Percentiles rank a stretch among this genome's conserved stretches.
Evolutionary conservation across 257 asterid species (phyloP).

Genomic region (Jaltomata sinuosa): DNA sequence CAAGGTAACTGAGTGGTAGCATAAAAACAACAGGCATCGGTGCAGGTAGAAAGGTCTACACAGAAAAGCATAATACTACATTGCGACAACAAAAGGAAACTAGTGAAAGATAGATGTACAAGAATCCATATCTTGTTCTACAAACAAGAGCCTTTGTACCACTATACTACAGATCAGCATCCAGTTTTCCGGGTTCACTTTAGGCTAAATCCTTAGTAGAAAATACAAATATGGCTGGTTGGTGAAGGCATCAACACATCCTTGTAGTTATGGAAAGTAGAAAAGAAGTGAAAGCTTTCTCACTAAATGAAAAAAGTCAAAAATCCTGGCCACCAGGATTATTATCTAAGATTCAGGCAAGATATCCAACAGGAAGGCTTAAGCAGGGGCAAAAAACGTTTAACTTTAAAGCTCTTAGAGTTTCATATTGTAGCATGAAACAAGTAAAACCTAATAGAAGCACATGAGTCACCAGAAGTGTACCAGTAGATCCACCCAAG

Average conservation of each 20-base stretch:
- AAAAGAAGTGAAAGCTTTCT: not conserved
- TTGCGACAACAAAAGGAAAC: not conserved
- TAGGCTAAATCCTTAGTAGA: not conserved
- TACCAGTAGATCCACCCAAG: conserved; percentile 99
- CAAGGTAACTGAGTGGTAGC: not conserved
- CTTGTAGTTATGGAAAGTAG: not conserved
- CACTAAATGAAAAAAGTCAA: not conserved
- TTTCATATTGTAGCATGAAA: not conserved
- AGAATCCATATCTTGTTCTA: not conserved
- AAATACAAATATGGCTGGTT: not conserved
- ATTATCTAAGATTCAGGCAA: not conserved
- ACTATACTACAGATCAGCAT: not conserved
- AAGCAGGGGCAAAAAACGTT: not conserved
- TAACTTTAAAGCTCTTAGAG: not conserved
- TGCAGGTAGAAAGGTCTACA: not conserved
- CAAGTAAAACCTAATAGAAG: not conserved
- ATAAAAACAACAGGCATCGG: not conserved
- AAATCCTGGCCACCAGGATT: not conserved
- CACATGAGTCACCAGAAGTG: not conserved
- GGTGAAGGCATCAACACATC: not conserved
- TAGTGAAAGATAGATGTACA: not conserved
- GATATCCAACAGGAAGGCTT: not conserved
- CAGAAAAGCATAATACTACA: not conserved
- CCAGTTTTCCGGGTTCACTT: not conserved
- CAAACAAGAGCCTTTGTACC: not conserved